Conservation (phyloP, 2,329 filamentous ascomycete genomes). For the Xylariaceae sp. region DNA sequence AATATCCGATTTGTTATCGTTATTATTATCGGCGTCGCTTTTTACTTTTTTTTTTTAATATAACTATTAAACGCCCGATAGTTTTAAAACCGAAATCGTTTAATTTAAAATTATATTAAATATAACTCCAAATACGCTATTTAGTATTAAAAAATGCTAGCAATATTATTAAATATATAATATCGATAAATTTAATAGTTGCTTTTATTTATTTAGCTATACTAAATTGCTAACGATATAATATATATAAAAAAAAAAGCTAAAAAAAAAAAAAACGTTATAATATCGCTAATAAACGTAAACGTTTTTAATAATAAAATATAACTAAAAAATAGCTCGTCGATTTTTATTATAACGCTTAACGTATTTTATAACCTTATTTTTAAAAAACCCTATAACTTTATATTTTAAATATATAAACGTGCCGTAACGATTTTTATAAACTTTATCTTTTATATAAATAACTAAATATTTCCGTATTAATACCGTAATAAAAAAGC, state of each 20-base stretch:
- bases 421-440: background rate
- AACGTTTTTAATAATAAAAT: background rate
- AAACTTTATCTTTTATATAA: background rate
- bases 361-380: background rate
- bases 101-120: background rate
- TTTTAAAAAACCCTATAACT: background rate
- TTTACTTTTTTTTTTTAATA: background rate
- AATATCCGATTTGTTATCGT: background rate
- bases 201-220: too few species aligned
- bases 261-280: background rate
- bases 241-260: background rate
- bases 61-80: background rate
- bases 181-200: background rate
- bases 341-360: background rate
- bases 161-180: background rate
- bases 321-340: background rate
- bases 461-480: background rate
- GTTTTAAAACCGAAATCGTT: background rate
- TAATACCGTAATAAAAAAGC: background rate
- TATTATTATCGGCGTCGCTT: background rate
- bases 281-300: background rate
- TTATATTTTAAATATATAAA: background rate
- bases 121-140: background rate
- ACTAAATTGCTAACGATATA: background rate
- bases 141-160: background rate